Base-by-base conservation (phyloP, 2,329 filamentous ascomycete species). In the Alternaria arborescens region DNA sequence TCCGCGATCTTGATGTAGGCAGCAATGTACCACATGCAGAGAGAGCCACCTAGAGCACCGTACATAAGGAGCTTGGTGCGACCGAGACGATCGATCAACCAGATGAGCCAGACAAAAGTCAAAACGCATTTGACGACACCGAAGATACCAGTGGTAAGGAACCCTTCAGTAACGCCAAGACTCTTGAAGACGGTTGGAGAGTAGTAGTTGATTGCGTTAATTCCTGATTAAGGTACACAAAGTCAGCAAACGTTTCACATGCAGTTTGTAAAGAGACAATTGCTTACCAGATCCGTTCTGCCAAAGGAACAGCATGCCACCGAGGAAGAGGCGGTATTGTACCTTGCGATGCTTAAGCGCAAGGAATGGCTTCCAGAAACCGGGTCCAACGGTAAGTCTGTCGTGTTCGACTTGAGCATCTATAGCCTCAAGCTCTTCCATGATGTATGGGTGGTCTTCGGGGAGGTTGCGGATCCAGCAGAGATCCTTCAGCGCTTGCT, bases 121-220 rank as follows among this genome's bases (percentile, higher is more conserved):
- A 90, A 78, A 0, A 84, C 77, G 0, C 89, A 91, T 81, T 92
- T 92, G 26, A 67, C 55, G 20, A 61, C 59, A 40, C 59, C 59
- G 5, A 61, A 58, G n/a, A 62, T 60, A 12, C 52, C 91, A 0
- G 91, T 93, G 0, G 90, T 91, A n/a, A 91, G 79, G 62, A 90
- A 82, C 22, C 83, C 82, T 14, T 86, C 86, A 1, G 77, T 83
- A 14, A 91, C 79, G n/a, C 89, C 89, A 34, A 91, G 85, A 16
- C 83, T 85, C 60, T 83, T 84, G 82, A 93, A 92, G 8, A 92
- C 86, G 0, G 86, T 89, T 0, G 90, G 89, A 1, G 82, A 92
- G 80, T 92, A 93, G 81, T 92, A 93, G 80, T 91, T 89, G 52
- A 89, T 73, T 26, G 90, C 90, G 68, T 93, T 92, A 81, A 93